Base-by-base conservation (phyloP, 306 rosid species). In the Gastrolobium villosum region DNA sequence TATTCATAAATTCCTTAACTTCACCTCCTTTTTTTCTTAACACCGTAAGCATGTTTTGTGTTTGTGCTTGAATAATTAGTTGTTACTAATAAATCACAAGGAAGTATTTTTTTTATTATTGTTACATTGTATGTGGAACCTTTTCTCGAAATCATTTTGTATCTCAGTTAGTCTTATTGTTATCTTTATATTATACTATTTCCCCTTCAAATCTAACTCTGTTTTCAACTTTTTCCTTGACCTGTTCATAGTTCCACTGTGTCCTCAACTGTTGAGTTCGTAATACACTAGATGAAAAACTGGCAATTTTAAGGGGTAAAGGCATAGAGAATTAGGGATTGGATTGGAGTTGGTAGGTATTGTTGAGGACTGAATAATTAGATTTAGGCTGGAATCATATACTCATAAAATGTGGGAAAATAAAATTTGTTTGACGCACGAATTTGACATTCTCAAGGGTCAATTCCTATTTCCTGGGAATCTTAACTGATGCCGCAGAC, bases 21-120 rank as follows among this genome's bases (percentile, higher is more conserved):
- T 40, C 31, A 56, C 73, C 35, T 1, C 43, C 45, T 45, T 56
- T 7, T 48, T 55, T 54, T 65, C 20, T 10, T 65, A 54, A 65
- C 13, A 74, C 41, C 37, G n/a, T 70, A 20, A 31, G 32, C 55
- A 32, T 68, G 64, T 65, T 66, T 76, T 61, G 65, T 79, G 28
- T 72, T 77, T 44, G 34, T 74, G 67, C 77, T 44, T 64, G 75
- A 41, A 6, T 69, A 56, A 68, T 40, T 59, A 41, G 20, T 65
- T 41, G 30, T 39, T 31, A 9, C 15, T 35, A 10, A 63, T 70
- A 43, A 20, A 34, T 63, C 31, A 35, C 36, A 70, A 7, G 15
- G n/a, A 75, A 57, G 34, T 34, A 30, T 37, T 10, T 3, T 76
- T 72, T 71, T 32, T 14, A 15, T 5, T 50, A 15, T 63, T 20